These are phyloP conservation scores for Nemophila menziesii DNA, from an alignment of 257 asterid genomes.

Conservation along the genomic window DNA sequence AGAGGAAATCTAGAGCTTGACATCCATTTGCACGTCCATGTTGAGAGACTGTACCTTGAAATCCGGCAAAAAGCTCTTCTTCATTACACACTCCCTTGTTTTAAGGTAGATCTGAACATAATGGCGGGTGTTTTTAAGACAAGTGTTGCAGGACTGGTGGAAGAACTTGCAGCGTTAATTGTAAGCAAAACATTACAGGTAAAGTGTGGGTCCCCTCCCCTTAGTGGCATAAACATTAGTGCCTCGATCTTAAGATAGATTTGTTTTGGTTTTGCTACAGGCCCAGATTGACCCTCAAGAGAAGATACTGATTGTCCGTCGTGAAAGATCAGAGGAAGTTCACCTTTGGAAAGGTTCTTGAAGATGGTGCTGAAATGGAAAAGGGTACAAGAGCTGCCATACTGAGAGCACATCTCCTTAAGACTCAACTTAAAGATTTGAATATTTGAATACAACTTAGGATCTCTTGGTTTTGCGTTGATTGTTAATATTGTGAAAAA, in stretches of 20 bases:
- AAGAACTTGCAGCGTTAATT: conserved; percentile 86
- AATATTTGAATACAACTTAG: no score
- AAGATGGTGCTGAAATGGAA: conserved; percentile 70
- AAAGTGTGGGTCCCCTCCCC: no score
- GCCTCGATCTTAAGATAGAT: no score
- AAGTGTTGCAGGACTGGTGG: conserved; percentile 57
- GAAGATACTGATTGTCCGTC: conserved; percentile 87
- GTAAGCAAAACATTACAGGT: conserved; percentile 91
- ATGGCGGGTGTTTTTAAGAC: conserved; percentile 97
- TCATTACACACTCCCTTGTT: conserved; percentile 87
- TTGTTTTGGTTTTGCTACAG: conserved; percentile 51
- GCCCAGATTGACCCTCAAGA: conserved; percentile 94
- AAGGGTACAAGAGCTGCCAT: conserved; percentile 74
- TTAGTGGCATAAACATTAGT: no score
- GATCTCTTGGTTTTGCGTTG: no score
- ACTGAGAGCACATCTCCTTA: conserved; percentile 78
- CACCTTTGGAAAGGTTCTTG: conserved; percentile 80
- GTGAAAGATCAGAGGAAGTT: conserved; percentile 92
- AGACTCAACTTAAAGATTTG: no score
- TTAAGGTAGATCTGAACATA: conserved; percentile 82
- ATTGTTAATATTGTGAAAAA: no score
- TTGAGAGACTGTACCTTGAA: conserved; percentile 71
- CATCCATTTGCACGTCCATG: conserved; percentile 90
- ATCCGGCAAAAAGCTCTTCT: conserved; percentile 95
- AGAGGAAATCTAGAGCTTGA: conserved; percentile 76